These are phyloP conservation scores for Emmonsia crescens DNA, from an alignment of 2,329 filamentous ascomycete species.

Conservation along the genomic window DNA sequence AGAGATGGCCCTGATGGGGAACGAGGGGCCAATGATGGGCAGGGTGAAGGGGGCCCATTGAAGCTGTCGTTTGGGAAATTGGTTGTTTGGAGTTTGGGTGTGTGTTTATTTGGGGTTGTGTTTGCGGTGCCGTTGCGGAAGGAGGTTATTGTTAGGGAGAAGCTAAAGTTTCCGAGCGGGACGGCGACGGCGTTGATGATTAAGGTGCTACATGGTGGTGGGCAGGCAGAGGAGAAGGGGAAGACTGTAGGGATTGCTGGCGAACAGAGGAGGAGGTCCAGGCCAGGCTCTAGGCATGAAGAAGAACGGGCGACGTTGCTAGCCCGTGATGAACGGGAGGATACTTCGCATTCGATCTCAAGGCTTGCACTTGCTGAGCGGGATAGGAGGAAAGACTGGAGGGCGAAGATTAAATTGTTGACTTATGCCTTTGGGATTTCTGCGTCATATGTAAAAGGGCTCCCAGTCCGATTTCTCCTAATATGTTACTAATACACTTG, in stretches of 20 bases:
- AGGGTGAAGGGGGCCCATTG: conserved; percentile 69
- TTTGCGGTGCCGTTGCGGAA: conserved; percentile 85
- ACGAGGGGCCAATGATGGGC: conserved; percentile 52
- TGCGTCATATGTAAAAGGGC: conserved; percentile 39
- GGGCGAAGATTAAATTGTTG: conserved; percentile 49
- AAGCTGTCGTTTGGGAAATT: conserved; percentile 63
- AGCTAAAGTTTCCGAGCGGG: conserved; percentile 86
- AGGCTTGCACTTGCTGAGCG: conserved; percentile 24
- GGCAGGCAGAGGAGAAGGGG: conserved; percentile 32
- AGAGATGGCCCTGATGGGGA: conserved; percentile 68
- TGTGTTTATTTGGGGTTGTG: conserved; percentile 94
- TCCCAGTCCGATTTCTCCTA: conserved; percentile 7
- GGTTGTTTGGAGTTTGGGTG: conserved; percentile 79
- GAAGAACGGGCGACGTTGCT: conserved; percentile 23
- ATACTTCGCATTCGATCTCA: conserved; percentile 40
- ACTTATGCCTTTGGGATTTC: conserved; percentile 50
- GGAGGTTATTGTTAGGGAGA: conserved; percentile 87
- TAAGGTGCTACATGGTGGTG: conserved; percentile 66
- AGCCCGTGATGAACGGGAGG: conserved; percentile 24
- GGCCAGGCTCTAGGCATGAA: conserved; percentile 14
- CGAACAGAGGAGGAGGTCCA: conserved; percentile 9
- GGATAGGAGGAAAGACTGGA: conserved; percentile 45
- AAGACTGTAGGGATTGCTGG: conserved; percentile 14
- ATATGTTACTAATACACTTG: conserved; percentile 12
- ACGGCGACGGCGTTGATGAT: conserved; percentile 94